Base-by-base conservation (phyloP, 2,329 filamentous ascomycete genomes). In the Coniochaeta sp. region DNA sequence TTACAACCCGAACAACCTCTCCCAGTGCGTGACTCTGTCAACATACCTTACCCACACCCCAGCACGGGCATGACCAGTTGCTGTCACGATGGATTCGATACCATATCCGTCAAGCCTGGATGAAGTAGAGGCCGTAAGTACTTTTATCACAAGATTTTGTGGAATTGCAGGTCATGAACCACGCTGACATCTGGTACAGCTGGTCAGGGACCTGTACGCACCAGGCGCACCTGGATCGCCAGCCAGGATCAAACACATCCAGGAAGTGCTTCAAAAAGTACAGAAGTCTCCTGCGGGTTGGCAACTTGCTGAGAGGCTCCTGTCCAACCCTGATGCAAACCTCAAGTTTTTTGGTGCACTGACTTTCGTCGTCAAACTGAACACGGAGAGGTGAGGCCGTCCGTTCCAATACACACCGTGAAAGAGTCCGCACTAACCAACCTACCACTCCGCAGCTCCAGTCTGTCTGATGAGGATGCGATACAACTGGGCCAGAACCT, bases 321-420 rank as follows among this genome's bases (percentile, higher is more conserved):
- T 97, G 12, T 78, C 78, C 57, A 26, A 22, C 54, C 77, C 83
- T 24, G 86, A 90, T 65, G 83, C 89, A 62, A 88, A 93, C 67
- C 85, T 95, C 65, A 89, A 89, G 64, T 98, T 98, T 75, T 96
- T 96, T 71, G 95, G 91, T 16, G 93, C 93, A 32, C 81, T 97
- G 61, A 98, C 93, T 0, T 89, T 97, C 65, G 96, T 91, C 57
- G 86, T 98, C 67, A 99, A 98, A 75, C 84, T 98, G 61, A 97
- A 98, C 71, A 89, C 88, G n/a, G 91, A 95, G 70, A 91, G 87
- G 89, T 89, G 76, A 64, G 79, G 68, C 14, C 42, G 7, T n/a
- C 7, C 6, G 14, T 22, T 19, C 28, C 10, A 17, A 19, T 17
- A 28, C 16, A 36, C 7, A 32, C 12, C 17, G 55, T 22, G 22